Evolutionary conservation across 345 rosid genomes (phyloP).

Genomic region (Pseudoturritis turrita): DNA sequence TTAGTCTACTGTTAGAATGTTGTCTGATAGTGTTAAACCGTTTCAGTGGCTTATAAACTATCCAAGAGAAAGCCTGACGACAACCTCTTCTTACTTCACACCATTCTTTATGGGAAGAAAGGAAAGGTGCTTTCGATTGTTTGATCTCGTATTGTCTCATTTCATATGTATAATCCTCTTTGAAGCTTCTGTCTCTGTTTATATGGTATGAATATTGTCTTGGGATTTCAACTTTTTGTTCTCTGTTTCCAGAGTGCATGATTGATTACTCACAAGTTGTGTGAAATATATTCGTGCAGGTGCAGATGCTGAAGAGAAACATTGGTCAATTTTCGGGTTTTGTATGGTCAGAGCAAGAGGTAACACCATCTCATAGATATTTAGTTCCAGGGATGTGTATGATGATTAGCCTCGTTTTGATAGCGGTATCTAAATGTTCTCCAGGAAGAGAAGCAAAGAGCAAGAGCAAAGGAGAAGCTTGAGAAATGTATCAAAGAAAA

Average conservation of each 20-base stretch:
- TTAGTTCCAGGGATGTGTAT: neutral
- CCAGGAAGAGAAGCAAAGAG: slow-evolving; percentile 72
- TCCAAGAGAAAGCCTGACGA: slow-evolving; percentile 94
- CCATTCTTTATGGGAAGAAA: slow-evolving; percentile 86
- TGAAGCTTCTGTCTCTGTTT: neutral
- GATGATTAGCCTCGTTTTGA: neutral
- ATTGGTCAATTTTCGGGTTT: slow-evolving; percentile 90
- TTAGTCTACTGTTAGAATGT: neutral
- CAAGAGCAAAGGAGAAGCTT: slow-evolving; percentile 74
- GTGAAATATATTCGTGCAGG: slow-evolving; percentile 42
- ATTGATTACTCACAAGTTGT: slow-evolving; percentile 17
- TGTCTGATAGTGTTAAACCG: slow-evolving; percentile 11
- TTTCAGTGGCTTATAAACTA: slow-evolving; percentile 93
- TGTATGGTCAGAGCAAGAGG: slow-evolving; percentile 90
- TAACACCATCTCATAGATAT: slow-evolving; percentile 9
- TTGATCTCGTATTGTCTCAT: neutral
- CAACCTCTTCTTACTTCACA: slow-evolving; percentile 74
- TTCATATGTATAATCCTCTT: neutral
- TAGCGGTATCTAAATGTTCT: neutral
- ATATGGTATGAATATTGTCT: neutral
- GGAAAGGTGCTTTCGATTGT: slow-evolving; percentile 59
- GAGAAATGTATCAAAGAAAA: slow-evolving; percentile 92
- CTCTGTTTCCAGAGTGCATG: slow-evolving; percentile 7
- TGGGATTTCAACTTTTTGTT: neutral
- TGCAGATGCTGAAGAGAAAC: slow-evolving; percentile 71